Evolutionary conservation across 306 rosid genomes (phyloP).

Genomic region (Medicago arabica): DNA sequence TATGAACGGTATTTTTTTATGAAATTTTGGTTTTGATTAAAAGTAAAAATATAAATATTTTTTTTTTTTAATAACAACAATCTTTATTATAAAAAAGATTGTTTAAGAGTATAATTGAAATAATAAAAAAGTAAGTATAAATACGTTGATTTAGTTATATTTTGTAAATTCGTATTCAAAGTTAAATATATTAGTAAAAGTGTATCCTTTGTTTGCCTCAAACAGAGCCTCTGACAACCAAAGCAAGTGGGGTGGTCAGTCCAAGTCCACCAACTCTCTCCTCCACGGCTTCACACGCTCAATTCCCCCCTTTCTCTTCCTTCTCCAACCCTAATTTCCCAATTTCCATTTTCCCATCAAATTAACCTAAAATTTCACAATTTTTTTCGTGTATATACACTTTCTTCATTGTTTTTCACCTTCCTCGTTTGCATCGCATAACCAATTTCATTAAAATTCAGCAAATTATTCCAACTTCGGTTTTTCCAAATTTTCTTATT

Average conservation of each 20-base stretch:
- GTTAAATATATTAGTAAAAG: too few species aligned
- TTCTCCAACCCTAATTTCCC: slow-evolving; percentile 45
- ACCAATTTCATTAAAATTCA: not conserved
- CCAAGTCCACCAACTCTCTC: not conserved
- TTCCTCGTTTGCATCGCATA: slow-evolving; percentile 9
- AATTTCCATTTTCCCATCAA: not conserved
- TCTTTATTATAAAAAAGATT: too few species aligned
- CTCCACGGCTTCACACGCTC: not conserved
- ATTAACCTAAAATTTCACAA: not conserved
- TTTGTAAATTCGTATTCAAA: too few species aligned
- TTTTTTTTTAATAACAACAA: too few species aligned
- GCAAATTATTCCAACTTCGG: not conserved
- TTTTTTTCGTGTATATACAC: not conserved
- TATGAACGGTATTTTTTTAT: too few species aligned
- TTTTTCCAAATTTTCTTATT: not conserved
- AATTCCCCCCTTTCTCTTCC: not conserved
- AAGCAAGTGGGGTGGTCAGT: slow-evolving; percentile 16
- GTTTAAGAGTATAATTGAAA: too few species aligned
- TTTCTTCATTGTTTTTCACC: not conserved
- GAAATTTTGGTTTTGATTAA: too few species aligned
- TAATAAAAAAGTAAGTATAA: too few species aligned
- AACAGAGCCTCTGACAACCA: slow-evolving; percentile 2
- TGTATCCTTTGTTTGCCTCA: not conserved
- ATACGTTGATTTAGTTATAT: too few species aligned
- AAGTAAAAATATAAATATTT: too few species aligned